These are phyloP conservation scores for Linnemannia elongata DNA, from an alignment of 192 early-diverging fungal species.

Conservation along the genomic window DNA sequence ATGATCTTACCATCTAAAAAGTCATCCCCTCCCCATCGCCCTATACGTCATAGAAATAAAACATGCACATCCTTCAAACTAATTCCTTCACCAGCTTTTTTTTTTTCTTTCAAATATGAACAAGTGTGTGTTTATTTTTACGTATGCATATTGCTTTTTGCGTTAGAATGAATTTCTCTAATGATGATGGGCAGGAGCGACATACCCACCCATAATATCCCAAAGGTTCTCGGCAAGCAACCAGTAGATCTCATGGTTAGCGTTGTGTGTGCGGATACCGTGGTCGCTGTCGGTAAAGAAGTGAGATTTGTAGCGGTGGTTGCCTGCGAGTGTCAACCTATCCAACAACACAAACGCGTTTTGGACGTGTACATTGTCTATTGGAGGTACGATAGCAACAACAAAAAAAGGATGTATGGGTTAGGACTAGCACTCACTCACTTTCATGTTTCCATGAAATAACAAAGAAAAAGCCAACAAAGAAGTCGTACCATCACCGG, in stretches of 20 bases:
- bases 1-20: constrained; percentile 86
- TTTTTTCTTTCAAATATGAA: too few relatives aligned
- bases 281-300: constrained; percentile 94
- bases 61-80: too few relatives aligned
- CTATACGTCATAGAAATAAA: too few relatives aligned
- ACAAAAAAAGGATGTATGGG: not conserved
- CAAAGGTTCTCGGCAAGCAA: constrained; percentile 34
- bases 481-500: constrained; percentile 78
- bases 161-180: not conserved
- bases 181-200: constrained; percentile 42
- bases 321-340: constrained; percentile 76
- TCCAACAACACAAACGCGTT: constrained; percentile 87
- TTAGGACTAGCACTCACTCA: constrained; percentile 1
- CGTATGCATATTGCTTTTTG: not conserved
- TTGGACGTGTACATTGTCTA: constrained; percentile 88
- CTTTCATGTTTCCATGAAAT: not conserved
- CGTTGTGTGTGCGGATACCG: constrained; percentile 81
- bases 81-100: too few relatives aligned
- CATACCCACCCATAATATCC: constrained; percentile 50
- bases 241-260: constrained; percentile 70
- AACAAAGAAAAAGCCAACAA: not conserved
- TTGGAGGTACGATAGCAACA: constrained; percentile 15
- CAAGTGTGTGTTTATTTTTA: not conserved
- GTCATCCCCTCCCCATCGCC: not conserved
- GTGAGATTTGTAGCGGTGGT: constrained; percentile 88